Base-by-base conservation (phyloP, 2,329 filamentous ascomycete species). In the Dactylellina haptotyla region DNA sequence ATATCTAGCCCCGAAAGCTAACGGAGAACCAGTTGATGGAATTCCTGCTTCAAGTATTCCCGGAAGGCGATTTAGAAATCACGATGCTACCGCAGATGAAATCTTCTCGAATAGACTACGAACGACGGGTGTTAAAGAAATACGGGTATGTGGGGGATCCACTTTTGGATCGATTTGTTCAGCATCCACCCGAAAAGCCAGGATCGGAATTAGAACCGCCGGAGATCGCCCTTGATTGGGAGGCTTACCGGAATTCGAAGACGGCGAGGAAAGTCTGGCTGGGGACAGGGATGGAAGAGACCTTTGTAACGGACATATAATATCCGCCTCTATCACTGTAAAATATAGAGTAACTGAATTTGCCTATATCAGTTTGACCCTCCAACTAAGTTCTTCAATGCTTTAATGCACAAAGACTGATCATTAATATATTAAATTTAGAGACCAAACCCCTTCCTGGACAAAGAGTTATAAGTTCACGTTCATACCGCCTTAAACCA, bases 221-320 rank as follows among this genome's bases (percentile, higher is more conserved):
- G 20, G 25, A 14, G 41, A 53, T 48, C 9, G 32, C 12, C 8
- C 41, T 69, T 18, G 28, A 69, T 16, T 25, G 57, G n/a, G 64
- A 69, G 28, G 45, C 34, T 14, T 69, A 69, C 23, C 28, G 39
- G 3, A 10, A 43, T 4, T 69, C 53, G 10, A 32, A 28, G 34
- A 53, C 41, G 8, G 64, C 54, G 9, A 69, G 30, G 26, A 69
- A 69, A 16, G 54, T 61, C 2, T 69, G 64, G 64, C 9, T 69
- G 18, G 64, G 53, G 3, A 59, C 64, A 12, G 54, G 54, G 6
- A 69, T 46, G 34, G 12, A 43, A 4, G 14, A 43, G 4, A 4
- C 14, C 4, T 43, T 26, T 51, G 5, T 51, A 14, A 6, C 25
- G 12, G 46, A 30, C n/a, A n/a, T n/a, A n/a, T n/a, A n/a, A n/a